These are phyloP conservation scores for Lavandula angustifolia DNA, from an alignment of 257 asterid genomes.

Conservation along the genomic window DNA sequence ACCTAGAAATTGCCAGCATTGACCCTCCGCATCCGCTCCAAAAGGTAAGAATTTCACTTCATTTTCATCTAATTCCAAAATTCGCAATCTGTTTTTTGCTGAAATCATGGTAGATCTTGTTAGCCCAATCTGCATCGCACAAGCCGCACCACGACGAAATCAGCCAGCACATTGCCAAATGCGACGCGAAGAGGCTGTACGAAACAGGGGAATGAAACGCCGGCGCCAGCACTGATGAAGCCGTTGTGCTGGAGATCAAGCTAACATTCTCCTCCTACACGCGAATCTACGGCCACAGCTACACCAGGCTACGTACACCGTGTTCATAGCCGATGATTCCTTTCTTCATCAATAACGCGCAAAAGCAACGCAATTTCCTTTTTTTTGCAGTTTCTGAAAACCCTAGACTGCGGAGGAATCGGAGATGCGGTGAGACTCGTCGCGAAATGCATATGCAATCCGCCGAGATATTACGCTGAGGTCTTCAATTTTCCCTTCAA, in stretches of 20 bases:
- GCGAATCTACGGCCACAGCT: conserved; percentile 70
- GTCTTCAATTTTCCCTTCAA: conserved; percentile 25
- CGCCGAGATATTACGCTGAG: conserved; percentile 66
- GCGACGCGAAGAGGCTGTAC: conserved; percentile 68
- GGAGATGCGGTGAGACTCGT: conserved; percentile 56
- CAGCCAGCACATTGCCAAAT: conserved; percentile 72
- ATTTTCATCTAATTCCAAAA: no score
- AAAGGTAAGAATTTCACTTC: conserved; percentile 39
- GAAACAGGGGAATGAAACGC: conserved; percentile 65
- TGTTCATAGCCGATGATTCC: no score
- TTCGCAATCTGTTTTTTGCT: no score
- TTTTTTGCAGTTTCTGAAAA: conserved; percentile 49
- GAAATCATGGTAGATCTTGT: conserved; percentile 42
- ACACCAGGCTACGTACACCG: conserved; percentile 29
- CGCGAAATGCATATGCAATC: conserved; percentile 61
- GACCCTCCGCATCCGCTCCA: conserved; percentile 69
- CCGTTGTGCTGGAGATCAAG: conserved; percentile 63
- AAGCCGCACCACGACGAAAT: conserved; percentile 62
- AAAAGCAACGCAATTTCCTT: not conserved
- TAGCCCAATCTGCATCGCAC: conserved; percentile 75
- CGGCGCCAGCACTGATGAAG: conserved; percentile 54
- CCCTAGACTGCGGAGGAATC: conserved; percentile 50
- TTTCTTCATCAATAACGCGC: no score
- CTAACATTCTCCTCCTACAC: conserved; percentile 54
- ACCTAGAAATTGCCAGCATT: conserved; percentile 50